Conservation (phyloP, 768 basidiomycete genomes). For the Cystobasidium tubakii region DNA sequence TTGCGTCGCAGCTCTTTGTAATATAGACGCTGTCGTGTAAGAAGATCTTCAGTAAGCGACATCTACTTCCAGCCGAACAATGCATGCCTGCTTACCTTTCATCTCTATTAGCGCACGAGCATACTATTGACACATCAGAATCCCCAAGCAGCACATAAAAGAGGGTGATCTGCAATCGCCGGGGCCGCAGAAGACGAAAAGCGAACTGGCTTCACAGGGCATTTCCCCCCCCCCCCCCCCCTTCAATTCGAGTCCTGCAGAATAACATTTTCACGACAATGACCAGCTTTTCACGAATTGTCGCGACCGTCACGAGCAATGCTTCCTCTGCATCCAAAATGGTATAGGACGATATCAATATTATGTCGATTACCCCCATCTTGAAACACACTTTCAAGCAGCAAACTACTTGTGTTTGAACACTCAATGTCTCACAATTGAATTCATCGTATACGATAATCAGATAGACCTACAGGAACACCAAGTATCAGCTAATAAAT, state of each 20-base stretch:
- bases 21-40: too few species aligned
- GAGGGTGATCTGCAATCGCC: slow-evolving; percentile 63
- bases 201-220: slow-evolving; percentile 46
- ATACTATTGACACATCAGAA: slow-evolving; percentile 65
- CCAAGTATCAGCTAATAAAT: slow-evolving; percentile 74
- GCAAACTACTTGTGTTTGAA: slow-evolving; percentile 75
- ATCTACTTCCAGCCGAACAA: neutral
- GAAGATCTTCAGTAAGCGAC: slow-evolving; percentile 65
- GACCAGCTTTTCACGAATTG: slow-evolving; percentile 92
- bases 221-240: too few species aligned
- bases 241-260: slow-evolving; percentile 87
- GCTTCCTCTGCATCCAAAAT: slow-evolving; percentile 72
- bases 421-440: slow-evolving; percentile 66
- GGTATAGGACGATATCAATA: slow-evolving; percentile 75
- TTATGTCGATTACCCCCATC: slow-evolving; percentile 68
- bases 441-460: slow-evolving; percentile 90
- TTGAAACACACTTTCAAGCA: slow-evolving; percentile 71
- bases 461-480: slow-evolving; percentile 85
- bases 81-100: slow-evolving; percentile 5
- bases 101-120: slow-evolving; percentile 64
- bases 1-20: too few species aligned
- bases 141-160: slow-evolving; percentile 48
- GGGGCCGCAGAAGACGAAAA: slow-evolving; percentile 10
- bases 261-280: slow-evolving; percentile 85
- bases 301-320: slow-evolving; percentile 90